Percentiles rank a stretch among this genome's conserved stretches.
These are phyloP conservation scores for Glutinoglossum americanum DNA, from an alignment of 495 filamentous ascomycete genomes.

Conservation along the genomic window DNA sequence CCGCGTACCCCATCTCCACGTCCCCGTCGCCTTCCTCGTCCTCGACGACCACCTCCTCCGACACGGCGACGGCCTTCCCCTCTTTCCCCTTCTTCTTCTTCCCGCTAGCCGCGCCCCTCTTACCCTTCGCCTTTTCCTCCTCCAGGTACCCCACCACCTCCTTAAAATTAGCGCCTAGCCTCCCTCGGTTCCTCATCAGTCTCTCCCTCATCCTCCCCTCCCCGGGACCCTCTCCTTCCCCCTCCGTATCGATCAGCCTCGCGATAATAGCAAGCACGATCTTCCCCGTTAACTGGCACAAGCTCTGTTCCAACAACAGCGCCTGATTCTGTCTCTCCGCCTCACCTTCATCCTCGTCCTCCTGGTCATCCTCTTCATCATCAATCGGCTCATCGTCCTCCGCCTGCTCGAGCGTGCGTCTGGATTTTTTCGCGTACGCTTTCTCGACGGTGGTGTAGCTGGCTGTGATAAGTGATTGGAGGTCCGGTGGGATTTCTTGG, in stretches of 20 bases:
- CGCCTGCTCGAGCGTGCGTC: conserved; percentile 43
- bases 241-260: conserved; percentile 43
- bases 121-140: conserved; percentile 21
- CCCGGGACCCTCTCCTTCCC: too few species aligned
- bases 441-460: conserved; percentile 59
- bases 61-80: conserved; percentile 22
- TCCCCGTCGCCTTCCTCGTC: conserved; percentile 26
- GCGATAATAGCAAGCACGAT: conserved; percentile 59
- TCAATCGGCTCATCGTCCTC: conserved; percentile 21
- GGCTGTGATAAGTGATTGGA: conserved; percentile 39
- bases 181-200: conserved; percentile 41
- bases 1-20: conserved; percentile 18
- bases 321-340: conserved; percentile 31
- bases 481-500: conserved; percentile 33
- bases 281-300: conserved; percentile 69
- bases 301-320: conserved; percentile 45
- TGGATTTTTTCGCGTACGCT: conserved; percentile 45
- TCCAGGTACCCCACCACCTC: conserved; percentile 59
- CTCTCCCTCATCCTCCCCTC: conserved; percentile 39
- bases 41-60: conserved; percentile 16
- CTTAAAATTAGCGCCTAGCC: conserved; percentile 51
- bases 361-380: conserved; percentile 34
- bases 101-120: conserved; percentile 7
- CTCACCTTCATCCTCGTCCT: conserved; percentile 34
- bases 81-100: conserved; percentile 20